Percentiles rank a stretch among this genome's conserved stretches.
Evolutionary conservation across 176 grass and related monocot genomes (phyloP).

Genomic region (Cenchrus fungigraminus): DNA sequence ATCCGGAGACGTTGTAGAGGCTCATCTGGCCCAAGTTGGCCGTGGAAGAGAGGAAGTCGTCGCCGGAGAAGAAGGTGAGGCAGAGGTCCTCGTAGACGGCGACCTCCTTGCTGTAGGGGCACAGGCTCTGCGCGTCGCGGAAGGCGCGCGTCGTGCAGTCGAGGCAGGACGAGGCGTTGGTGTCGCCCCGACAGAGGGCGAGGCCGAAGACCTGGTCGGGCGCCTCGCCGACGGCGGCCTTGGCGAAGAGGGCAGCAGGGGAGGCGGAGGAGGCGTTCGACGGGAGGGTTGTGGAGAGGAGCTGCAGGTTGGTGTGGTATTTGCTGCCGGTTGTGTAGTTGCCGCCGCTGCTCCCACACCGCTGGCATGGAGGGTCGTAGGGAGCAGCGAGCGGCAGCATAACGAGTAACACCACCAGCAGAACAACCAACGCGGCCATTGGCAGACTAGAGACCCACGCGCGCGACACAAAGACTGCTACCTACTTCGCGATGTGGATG

Average conservation of each 20-base stretch:
- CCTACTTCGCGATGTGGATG: too few relatives aligned
- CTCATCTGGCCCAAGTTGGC: not conserved
- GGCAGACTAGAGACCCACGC: too few relatives aligned
- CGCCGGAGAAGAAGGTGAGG: slow-evolving; percentile 45
- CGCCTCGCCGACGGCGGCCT: not conserved
- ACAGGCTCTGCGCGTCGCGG: slow-evolving; percentile 23
- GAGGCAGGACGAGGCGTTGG: slow-evolving; percentile 4
- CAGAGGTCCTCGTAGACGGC: slow-evolving; percentile 48
- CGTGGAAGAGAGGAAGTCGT: slow-evolving; percentile 35
- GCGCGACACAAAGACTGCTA: too few relatives aligned
- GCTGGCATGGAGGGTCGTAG: not conserved
- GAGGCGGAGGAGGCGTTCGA: not conserved
- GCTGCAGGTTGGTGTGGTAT: slow-evolving; percentile 28
- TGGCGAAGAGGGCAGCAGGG: slow-evolving; percentile 10
- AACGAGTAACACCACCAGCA: not conserved
- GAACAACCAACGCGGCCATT: not conserved
- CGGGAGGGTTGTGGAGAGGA: slow-evolving; percentile 20
- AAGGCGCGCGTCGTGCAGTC: not conserved
- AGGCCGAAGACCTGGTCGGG: slow-evolving; percentile 29
- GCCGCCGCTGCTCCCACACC: not conserved
- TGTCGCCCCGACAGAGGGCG: slow-evolving; percentile 29
- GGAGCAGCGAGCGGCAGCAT: not conserved
- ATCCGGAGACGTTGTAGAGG: not conserved
- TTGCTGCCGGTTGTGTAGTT: slow-evolving; percentile 30
- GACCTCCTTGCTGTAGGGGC: slow-evolving; percentile 9